A percentile compares a stretch with the other conserved stretches of the same genome.
These are phyloP conservation scores for Thielaviopsis populi DNA, from an alignment of 2,329 filamentous ascomycete species.

Conservation along the genomic window DNA sequence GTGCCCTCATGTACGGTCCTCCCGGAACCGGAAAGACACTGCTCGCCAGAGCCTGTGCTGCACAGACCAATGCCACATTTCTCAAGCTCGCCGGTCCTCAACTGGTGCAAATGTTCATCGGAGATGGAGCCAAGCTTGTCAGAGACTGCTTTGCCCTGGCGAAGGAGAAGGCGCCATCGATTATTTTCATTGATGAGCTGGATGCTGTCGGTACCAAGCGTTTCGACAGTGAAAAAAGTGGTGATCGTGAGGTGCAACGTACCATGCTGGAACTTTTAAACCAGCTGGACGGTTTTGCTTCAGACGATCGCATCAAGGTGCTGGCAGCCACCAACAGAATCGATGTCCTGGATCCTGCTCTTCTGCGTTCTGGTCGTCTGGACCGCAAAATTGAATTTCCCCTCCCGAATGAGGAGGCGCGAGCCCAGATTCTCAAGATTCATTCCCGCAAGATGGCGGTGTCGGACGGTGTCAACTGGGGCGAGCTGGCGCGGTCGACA, in stretches of 20 bases:
- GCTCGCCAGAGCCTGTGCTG: slow-evolving; percentile 86
- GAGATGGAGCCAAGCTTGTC: slow-evolving; percentile 93
- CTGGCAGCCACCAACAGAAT: slow-evolving; percentile 88
- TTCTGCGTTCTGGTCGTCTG: slow-evolving; percentile 80
- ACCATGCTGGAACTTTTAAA: slow-evolving; percentile 98
- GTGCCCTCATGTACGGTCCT: slow-evolving; percentile 94
- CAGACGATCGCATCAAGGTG: slow-evolving; percentile 92
- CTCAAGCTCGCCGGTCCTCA: slow-evolving; percentile 95
- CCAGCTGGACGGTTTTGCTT: slow-evolving; percentile 94
- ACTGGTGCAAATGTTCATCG: slow-evolving; percentile 98
- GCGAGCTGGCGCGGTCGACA: slow-evolving; percentile 85
- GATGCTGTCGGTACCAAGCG: slow-evolving; percentile 98
- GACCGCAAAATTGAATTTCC: slow-evolving; percentile 98
- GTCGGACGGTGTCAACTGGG: slow-evolving; percentile 86
- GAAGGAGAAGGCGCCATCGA: slow-evolving; percentile 96
- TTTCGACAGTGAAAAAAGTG: slow-evolving; percentile 96
- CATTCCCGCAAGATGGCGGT: slow-evolving; percentile 98
- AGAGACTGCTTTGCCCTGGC: slow-evolving; percentile 94
- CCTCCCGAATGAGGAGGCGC: slow-evolving; percentile 90
- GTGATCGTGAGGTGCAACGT: slow-evolving; percentile 92
- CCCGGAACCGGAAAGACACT: slow-evolving; percentile 84
- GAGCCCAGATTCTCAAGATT: slow-evolving; percentile 92
- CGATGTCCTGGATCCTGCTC: slow-evolving; percentile 80
- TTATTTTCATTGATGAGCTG: slow-evolving; percentile 98
- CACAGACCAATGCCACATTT: slow-evolving; percentile 96